Conservation (phyloP, 371 early-diverging fungal species). For the Batkoa obscura region DNA sequence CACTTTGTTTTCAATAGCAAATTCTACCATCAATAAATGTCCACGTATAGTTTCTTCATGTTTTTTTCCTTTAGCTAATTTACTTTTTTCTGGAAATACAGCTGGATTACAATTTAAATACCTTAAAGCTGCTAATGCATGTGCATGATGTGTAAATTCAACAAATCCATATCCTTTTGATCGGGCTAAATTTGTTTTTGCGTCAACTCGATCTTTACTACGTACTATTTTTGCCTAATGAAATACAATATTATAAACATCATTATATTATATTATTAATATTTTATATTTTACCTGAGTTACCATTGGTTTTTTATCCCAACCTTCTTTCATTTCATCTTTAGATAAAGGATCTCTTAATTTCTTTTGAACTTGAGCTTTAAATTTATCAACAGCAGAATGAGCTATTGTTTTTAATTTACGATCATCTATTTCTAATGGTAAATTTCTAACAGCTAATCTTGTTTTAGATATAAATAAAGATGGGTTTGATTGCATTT, state of each 20-base stretch:
- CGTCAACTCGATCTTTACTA: constrained; percentile 55
- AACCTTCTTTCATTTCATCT: constrained; percentile 50
- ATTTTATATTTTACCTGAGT: constrained; percentile 20
- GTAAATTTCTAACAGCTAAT: constrained; percentile 69
- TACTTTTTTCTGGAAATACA: constrained; percentile 31
- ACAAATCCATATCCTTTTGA: constrained; percentile 87
- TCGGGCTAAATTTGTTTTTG: constrained; percentile 31
- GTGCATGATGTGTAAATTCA: constrained; percentile 67
- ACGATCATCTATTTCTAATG: constrained; percentile 45
- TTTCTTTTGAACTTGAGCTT: constrained; percentile 52
- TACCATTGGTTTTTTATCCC: constrained; percentile 41
- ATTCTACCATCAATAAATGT: constrained; percentile 56
- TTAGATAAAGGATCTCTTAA: constrained; percentile 41
- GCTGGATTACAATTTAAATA: constrained; percentile 75
- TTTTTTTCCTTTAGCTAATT: neutral
- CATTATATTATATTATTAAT: neutral
- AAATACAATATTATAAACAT: neutral
- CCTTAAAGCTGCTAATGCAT: constrained; percentile 78
- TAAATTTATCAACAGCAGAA: constrained; percentile 51
- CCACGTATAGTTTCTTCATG: neutral
- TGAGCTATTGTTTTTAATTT: constrained; percentile 39
- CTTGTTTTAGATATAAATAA: constrained; percentile 74
- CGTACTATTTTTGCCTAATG: constrained; percentile 62
- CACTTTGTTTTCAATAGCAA: constrained; percentile 75
- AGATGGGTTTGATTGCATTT: constrained; percentile 63